A percentile compares a stretch with the other conserved stretches of the same genome.
phyloP scores from a whole-genome alignment of 2,329 filamentous ascomycete species.

The Monosporascus sp. region DNA sequence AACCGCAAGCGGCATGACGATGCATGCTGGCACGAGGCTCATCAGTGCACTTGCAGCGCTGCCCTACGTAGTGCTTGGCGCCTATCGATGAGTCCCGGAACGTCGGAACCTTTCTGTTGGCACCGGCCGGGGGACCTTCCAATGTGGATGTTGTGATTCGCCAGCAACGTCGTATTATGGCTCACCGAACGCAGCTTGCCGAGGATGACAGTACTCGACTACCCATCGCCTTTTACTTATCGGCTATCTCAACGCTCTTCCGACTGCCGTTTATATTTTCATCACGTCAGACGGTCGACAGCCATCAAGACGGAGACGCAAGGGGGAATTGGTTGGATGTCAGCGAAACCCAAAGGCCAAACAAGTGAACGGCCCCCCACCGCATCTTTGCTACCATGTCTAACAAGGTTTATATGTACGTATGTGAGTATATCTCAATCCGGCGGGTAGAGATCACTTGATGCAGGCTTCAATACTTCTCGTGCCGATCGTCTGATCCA shows the following conservation, averaged over 20 bases:
- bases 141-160: neutral
- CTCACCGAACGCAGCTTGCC: neutral
- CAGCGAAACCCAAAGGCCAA: neutral
- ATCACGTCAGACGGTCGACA: neutral
- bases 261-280: neutral
- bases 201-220: neutral
- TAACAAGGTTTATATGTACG: too few relatives aligned
- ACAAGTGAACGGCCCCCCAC: neutral
- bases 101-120: neutral
- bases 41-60: neutral
- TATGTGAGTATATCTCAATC: too few relatives aligned
- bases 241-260: neutral
- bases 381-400: neutral
- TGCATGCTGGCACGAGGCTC: neutral
- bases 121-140: neutral
- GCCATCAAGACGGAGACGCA: neutral
- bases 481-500: too few relatives aligned
- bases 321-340: neutral
- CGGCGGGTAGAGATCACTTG: neutral
- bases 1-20: neutral
- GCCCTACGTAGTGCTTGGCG: neutral
- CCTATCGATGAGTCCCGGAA: neutral
- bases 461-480: neutral
- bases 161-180: neutral
- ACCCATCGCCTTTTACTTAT: neutral